phyloP scores from a whole-genome alignment of 2,329 filamentous ascomycete genomes.

The Nannizzia gypsea region DNA sequence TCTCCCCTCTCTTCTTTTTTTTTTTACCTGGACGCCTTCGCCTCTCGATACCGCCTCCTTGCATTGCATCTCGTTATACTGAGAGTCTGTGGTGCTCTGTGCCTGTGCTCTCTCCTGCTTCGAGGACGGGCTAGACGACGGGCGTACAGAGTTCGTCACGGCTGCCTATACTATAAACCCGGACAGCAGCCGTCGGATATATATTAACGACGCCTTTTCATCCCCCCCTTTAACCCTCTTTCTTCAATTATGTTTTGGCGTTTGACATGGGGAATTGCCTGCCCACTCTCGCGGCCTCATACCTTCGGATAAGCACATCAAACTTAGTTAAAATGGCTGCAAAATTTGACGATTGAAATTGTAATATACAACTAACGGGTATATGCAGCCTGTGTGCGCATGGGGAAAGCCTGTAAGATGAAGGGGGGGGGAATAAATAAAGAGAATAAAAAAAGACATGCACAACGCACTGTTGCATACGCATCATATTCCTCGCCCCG shows the following conservation, averaged over 20 bases:
- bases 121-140: background rate
- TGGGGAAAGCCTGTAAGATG: background rate
- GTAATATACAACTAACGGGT: slow-evolving; percentile 4
- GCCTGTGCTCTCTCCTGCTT: background rate
- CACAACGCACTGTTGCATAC: slow-evolving; percentile 4
- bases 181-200: background rate
- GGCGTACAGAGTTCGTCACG: background rate
- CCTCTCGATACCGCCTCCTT: background rate
- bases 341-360: background rate
- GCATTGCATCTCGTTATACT: background rate
- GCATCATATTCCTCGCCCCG: background rate
- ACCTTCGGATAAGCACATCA: background rate
- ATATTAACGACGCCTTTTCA: background rate
- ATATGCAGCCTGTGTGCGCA: background rate
- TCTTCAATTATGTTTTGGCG: background rate
- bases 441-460: background rate
- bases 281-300: background rate
- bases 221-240: background rate
- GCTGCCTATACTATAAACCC: background rate
- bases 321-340: background rate
- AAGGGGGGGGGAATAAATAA: too few species aligned
- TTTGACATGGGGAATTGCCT: background rate
- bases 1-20: background rate
- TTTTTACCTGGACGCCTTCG: background rate
- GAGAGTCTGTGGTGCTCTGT: background rate